Evolutionary conservation across 805 yeast genomes (phyloP), one percentile per base, ranked within the genome.

Genomic region (Schizosaccharomyces osmophilus): DNA sequence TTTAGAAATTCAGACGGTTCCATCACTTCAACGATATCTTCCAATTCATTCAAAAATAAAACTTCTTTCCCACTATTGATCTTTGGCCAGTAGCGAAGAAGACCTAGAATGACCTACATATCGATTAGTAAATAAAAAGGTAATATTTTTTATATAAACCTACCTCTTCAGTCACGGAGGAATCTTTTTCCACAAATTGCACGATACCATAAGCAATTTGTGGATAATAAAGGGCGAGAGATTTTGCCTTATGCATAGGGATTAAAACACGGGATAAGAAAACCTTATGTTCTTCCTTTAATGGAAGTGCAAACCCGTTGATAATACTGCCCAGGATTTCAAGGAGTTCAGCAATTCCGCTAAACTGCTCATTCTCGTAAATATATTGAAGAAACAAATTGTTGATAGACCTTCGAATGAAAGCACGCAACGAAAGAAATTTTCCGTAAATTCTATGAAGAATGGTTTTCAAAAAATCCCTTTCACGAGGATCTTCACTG

Each of bases 191-290:
- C 67, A 93, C 75, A 71, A 93, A 93, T 73, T 93, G 98, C 36
- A 93, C 94, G 48, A 93, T 85, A 74, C 98, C 93, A 73, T 93
- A 93, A 5, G 97, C 96, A 66, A 93, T 78, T 73, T 93, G 98
- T 48, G 97, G 96, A 71, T 93, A 97, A 71, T 89, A 93, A 64
- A 90, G 75, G 9, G 95, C 84, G 62, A 93, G 77, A 61, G 93
- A 81, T 70, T 90, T 84, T 19, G 87, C 90, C 71, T 93, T 93
- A 72, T 93, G 98, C 71, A 93, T 74, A 36, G 98, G 98, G 32
- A 93, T 77, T 67, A 93, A 78, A 22, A 90, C 90, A 63, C 95
- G 78, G 42, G 86, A 82, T 65, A 93, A 73, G 67, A 93, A 93
- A 15, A 86, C 82, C 72, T 93, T 93, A 73, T 93, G 98, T 72